phyloP scores from a whole-genome alignment of 2,329 filamentous ascomycete genomes.

The Epichloe gansuensis region DNA sequence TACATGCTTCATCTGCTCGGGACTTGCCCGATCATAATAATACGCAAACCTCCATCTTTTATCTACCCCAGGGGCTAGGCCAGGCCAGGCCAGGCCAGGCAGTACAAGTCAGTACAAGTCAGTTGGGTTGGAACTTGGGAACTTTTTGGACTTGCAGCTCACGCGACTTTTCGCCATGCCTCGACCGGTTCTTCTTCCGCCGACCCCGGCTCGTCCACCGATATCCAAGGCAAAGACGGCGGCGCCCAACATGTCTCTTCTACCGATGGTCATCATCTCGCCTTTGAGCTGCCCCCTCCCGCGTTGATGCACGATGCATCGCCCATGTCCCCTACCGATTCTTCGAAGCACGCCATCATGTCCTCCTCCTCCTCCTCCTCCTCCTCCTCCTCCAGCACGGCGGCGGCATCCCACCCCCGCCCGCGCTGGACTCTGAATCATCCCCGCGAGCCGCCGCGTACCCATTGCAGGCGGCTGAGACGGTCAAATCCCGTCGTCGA shows the following conservation, averaged over 20 bases:
- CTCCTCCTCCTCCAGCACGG: constrained; percentile 6
- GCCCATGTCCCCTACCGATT: constrained; percentile 23
- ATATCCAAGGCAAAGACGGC: constrained; percentile 63
- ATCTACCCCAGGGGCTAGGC: too few relatives aligned
- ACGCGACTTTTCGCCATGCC: constrained; percentile 17
- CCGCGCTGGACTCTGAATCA: constrained; percentile 9
- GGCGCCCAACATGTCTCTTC: constrained; percentile 45
- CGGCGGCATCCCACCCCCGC: constrained; percentile 3
- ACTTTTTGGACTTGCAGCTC: not conserved
- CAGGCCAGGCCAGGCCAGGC: too few relatives aligned
- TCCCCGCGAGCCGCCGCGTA: constrained; percentile 20
- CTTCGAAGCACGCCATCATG: constrained; percentile 19
- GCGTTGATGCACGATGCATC: constrained; percentile 43
- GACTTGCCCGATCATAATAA: not conserved
- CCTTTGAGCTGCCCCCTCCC: constrained; percentile 67
- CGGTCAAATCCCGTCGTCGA: constrained; percentile 41
- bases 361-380: too few relatives aligned
- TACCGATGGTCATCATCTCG: constrained; percentile 39
- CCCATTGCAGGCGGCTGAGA: constrained; percentile 36
- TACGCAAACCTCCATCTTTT: not conserved
- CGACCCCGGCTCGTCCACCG: constrained; percentile 68
- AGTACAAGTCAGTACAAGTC: too few relatives aligned
- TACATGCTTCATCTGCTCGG: not conserved
- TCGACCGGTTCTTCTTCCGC: constrained; percentile 34
- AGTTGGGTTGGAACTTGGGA: too few relatives aligned